Evolutionary conservation across 2,329 filamentous ascomycete genomes (phyloP).

Genomic region (Colletotrichum costaricense): DNA sequence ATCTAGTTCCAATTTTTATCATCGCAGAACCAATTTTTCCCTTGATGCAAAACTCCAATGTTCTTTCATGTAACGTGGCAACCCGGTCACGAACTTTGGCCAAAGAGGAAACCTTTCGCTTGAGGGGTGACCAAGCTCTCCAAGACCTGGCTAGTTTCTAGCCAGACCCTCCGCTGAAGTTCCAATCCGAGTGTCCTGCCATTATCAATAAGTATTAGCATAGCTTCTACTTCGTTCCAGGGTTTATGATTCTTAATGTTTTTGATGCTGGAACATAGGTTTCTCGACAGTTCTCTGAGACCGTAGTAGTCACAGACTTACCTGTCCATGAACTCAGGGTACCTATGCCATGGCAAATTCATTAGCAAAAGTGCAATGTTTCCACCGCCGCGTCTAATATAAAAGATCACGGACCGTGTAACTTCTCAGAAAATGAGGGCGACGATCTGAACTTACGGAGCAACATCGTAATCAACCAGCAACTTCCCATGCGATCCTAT

Average conservation of each 20-base stretch:
- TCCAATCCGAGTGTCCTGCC: background rate
- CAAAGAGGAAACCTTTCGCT: background rate
- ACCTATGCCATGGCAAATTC: background rate
- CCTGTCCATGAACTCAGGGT: slow-evolving; percentile 2
- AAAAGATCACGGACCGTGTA: too few relatives aligned
- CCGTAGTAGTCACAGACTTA: background rate
- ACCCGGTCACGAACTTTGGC: background rate
- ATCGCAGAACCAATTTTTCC: too few relatives aligned
- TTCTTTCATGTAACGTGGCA: background rate
- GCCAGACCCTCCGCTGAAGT: background rate
- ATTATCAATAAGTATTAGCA: background rate
- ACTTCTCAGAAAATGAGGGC: background rate
- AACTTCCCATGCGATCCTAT: background rate
- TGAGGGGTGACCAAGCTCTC: background rate
- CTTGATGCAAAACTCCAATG: too few relatives aligned
- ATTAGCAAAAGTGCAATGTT: background rate
- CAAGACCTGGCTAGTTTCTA: background rate
- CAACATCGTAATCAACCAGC: slow-evolving; percentile 3
- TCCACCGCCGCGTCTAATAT: background rate
- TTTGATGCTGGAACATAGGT: background rate
- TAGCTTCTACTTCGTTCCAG: too few relatives aligned
- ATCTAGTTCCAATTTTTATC: too few relatives aligned
- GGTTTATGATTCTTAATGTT: too few relatives aligned
- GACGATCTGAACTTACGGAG: background rate
- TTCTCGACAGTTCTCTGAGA: background rate